Percentiles rank a stretch among this genome's conserved stretches.
Conservation (phyloP, 1,139 yeast species). For the Taphrina sp. region DNA sequence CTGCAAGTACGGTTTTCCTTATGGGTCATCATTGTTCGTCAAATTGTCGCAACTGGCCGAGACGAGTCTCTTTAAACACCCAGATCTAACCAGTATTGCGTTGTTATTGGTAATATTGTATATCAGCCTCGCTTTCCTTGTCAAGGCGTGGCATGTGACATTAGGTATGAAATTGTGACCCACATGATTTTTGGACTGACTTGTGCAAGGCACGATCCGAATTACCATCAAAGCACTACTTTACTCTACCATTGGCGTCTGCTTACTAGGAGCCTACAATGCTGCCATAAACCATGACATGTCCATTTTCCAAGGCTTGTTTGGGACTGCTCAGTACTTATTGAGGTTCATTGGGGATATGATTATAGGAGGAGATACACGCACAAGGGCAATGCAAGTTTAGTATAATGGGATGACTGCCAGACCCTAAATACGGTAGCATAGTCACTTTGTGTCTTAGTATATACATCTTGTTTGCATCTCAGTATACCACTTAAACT, state of each 20-base stretch:
- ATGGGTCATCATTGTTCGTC: no score
- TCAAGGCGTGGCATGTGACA: conserved; percentile 20
- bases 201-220: conserved; percentile 6
- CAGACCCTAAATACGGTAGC: not conserved
- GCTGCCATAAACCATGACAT: conserved; percentile 5
- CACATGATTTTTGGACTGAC: not conserved
- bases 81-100: conserved; percentile 23
- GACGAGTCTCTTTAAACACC: conserved; percentile 2
- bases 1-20: no score
- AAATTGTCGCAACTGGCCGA: not conserved
- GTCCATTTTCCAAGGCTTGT: not conserved
- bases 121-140: conserved; percentile 23
- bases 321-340: not conserved
- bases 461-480: not conserved
- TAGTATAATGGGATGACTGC: not conserved
- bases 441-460: not conserved
- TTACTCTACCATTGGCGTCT: not conserved
- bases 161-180: not conserved
- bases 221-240: conserved; percentile 14
- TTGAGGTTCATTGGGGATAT: not conserved
- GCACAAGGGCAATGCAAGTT: not conserved
- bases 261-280: conserved; percentile 14
- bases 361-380: not conserved
- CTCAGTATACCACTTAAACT: not conserved
- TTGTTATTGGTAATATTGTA: conserved; percentile 17